A percentile compares a stretch with the other conserved stretches of the same genome.
phyloP scores from a whole-genome alignment of 257 asterid genomes.

The Penstemon eatonii region DNA sequence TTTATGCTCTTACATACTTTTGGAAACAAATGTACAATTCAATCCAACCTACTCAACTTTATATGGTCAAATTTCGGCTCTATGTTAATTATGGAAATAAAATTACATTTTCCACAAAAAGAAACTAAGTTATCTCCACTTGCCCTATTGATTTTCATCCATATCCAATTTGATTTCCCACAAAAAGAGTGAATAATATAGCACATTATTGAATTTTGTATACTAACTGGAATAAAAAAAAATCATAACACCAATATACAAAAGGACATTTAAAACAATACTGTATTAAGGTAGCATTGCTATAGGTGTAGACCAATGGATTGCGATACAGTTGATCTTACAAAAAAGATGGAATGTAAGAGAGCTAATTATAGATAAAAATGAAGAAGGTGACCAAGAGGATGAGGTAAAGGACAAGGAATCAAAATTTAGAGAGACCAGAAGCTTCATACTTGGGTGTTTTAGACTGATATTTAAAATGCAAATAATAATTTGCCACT shows the following conservation, averaged over 20 bases:
- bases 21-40: conserved; percentile 5
- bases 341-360: no score
- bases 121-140: not conserved
- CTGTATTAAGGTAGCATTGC: no score
- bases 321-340: no score
- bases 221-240: not conserved
- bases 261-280: conserved; percentile 1
- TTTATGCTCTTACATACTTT: not conserved
- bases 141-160: not conserved
- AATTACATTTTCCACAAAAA: not conserved
- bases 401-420: no score
- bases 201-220: not conserved
- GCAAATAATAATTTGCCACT: not conserved
- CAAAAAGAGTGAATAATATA: not conserved
- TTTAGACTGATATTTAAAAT: no score
- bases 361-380: no score
- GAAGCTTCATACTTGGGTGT: not conserved
- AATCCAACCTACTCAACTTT: not conserved
- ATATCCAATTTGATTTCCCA: not conserved
- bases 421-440: not conserved
- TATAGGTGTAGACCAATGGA: no score
- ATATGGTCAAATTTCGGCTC: not conserved
- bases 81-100: not conserved
- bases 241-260: not conserved
- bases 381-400: no score